Evolutionary conservation across 2,329 filamentous ascomycete species (phyloP), one percentile per base, ranked within the genome.

Genomic region (Diaporthe ampelina): DNA sequence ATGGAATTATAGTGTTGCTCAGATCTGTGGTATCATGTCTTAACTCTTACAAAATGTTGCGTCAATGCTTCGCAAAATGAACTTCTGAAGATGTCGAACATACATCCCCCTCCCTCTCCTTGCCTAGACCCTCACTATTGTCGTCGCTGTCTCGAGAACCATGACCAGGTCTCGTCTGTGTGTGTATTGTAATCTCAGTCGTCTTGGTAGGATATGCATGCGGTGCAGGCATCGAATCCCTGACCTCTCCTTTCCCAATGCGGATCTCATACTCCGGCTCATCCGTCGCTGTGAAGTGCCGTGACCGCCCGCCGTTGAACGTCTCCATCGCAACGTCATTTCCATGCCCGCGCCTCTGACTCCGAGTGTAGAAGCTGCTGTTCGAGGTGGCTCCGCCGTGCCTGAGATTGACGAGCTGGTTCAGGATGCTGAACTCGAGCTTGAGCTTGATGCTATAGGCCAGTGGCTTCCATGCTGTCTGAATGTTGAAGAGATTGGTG

Each of bases 391-490:
- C 48, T 17, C 59, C 40, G 48, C 56, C 56, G 9, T n/a, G 32
- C 32, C 32, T 19, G 48, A 68, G 48, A 9, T 21, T 54, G 48
- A 78, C 67, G 7, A 78, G 72, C 19, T 63, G 70, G 68, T 78
- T 78, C 29, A 78, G 58, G 26, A 78, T 75, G 70, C 74, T 75
- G 72, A 78, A 78, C 57, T 78, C 76, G 19, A 78, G 61, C 74
- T 76, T 78, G 37, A 78, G 68, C 68, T 78, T 78, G 70, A 78
- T 40, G 57, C 76, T 77, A 65, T 78, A 78, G 2, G 73, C 76
- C 26, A 78, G 57, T 3, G 56, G 67, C 73, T 78, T 78, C 71
- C 71, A 73, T 29, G 59, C 54, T 10, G 59, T 73, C 50, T 73
- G 71, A 26, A 73, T 24, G n/a, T 73, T 52, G 43, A 57, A 67